Conservation (phyloP, 2,329 filamentous ascomycete species). For the Lithohypha guttulata region DNA sequence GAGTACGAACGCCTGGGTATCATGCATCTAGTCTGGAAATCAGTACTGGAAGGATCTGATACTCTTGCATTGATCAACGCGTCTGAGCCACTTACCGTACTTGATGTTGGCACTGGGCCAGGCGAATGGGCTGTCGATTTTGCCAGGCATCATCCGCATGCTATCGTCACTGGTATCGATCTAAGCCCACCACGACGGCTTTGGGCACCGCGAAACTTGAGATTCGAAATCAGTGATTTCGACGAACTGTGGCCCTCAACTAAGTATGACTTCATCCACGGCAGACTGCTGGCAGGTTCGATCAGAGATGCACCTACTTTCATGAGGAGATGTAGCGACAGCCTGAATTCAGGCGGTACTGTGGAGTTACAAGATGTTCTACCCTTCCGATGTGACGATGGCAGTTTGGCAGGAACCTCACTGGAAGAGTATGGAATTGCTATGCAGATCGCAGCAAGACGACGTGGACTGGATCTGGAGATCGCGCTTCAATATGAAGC, state of each 20-base stretch:
- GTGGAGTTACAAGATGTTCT: no score
- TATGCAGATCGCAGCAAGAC: no score
- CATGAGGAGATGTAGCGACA: no score
- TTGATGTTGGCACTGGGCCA: slow-evolving; percentile 29
- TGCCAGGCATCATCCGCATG: slow-evolving; percentile 20
- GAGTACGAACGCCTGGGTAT: slow-evolving; percentile 27
- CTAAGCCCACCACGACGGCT: slow-evolving; percentile 21
- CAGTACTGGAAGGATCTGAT: slow-evolving; percentile 20
- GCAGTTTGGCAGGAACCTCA: no score
- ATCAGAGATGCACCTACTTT: no score
- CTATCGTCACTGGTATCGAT: slow-evolving; percentile 33
- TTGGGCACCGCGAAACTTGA: slow-evolving; percentile 24
- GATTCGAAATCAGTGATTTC: slow-evolving; percentile 25
- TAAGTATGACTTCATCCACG: slow-evolving; percentile 26
- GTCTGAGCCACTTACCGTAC: slow-evolving; percentile 20
- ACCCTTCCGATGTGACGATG: no score
- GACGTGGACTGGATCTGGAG: no score
- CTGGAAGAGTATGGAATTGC: no score
- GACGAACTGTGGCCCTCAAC: slow-evolving; percentile 24
- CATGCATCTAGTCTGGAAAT: slow-evolving; percentile 18
- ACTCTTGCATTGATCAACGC: slow-evolving; percentile 22
- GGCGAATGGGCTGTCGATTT: slow-evolving; percentile 31
- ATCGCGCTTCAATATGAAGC: no score
- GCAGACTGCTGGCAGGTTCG: no score
- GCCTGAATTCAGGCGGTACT: no score